These are phyloP conservation scores for Nakaseomyces sp. DNA, from an alignment of 1,139 yeast species.

Conservation along the genomic window DNA sequence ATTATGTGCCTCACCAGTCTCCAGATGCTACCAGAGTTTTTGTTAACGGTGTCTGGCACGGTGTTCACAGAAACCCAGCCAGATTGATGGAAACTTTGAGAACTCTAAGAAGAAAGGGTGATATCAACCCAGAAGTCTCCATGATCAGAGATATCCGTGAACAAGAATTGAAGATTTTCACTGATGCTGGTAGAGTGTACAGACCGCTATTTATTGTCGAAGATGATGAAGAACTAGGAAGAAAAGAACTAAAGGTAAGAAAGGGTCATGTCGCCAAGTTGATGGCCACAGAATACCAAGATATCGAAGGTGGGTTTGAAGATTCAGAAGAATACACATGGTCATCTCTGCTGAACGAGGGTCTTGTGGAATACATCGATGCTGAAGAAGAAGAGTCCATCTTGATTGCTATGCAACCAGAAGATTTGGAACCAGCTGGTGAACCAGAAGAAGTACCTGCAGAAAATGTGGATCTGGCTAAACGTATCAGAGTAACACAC, in stretches of 20 bases:
- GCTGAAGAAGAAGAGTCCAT: constrained; percentile 98
- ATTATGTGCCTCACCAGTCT: constrained; percentile 85
- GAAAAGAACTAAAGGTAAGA: constrained; percentile 67
- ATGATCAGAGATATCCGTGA: constrained; percentile 95
- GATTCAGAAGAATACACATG: constrained; percentile 61
- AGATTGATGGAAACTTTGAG: constrained; percentile 84
- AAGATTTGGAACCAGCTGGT: constrained; percentile 70
- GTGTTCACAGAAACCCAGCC: constrained; percentile 95
- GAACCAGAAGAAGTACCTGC: constrained; percentile 36
- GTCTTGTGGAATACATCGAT: constrained; percentile 88
- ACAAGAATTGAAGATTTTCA: constrained; percentile 87
- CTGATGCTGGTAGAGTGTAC: constrained; percentile 98
- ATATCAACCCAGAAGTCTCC: constrained; percentile 91
- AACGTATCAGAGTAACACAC: constrained; percentile 72
- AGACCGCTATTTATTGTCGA: constrained; percentile 89
- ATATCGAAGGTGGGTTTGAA: constrained; percentile 45
- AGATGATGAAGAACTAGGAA: constrained; percentile 66
- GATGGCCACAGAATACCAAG: constrained; percentile 54
- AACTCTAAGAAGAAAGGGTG: constrained; percentile 88
- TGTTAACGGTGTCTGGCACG: constrained; percentile 99
- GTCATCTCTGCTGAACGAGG: constrained; percentile 75
- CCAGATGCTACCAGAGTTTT: constrained; percentile 91
- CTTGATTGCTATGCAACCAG: constrained; percentile 98
- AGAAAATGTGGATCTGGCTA: constrained; percentile 45
- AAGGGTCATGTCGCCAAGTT: constrained; percentile 76